These are phyloP conservation scores for Noccaea caerulescens DNA, from an alignment of 345 rosid genomes.

Conservation along the genomic window DNA sequence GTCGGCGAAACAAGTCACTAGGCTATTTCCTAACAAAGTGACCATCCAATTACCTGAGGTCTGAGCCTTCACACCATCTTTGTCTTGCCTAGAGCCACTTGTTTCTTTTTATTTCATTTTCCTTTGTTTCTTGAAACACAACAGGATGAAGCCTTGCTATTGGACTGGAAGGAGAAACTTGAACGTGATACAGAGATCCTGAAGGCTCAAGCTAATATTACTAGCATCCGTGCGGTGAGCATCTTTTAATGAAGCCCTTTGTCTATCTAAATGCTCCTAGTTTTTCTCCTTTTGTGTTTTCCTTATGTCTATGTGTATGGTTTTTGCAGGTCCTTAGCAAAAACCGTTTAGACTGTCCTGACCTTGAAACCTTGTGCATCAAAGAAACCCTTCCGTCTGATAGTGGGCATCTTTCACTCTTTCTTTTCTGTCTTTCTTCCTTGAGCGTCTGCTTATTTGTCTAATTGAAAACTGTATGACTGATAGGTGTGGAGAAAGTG, in stretches of 20 bases:
- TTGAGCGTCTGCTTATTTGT: slow-evolving; percentile 1
- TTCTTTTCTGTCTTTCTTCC: slow-evolving; percentile 20
- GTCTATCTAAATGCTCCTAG: slow-evolving; percentile 6
- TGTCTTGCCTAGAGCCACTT: slow-evolving; percentile 7
- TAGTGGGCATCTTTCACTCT: slow-evolving; percentile 51
- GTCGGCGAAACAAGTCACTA: slow-evolving; percentile 77
- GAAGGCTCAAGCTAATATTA: slow-evolving; percentile 75
- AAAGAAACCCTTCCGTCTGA: slow-evolving; percentile 80
- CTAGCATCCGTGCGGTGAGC: slow-evolving; percentile 74
- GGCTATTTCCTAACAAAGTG: slow-evolving; percentile 97
- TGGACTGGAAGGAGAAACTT: slow-evolving; percentile 92
- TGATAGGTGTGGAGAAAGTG: slow-evolving; percentile 83
- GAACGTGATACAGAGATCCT: slow-evolving; percentile 88
- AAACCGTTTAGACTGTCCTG: slow-evolving; percentile 72
- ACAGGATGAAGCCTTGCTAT: slow-evolving; percentile 85
- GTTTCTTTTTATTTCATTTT: slow-evolving; percentile 12
- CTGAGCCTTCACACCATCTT: neutral
- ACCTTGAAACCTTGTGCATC: slow-evolving; percentile 68
- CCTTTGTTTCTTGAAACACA: slow-evolving; percentile 33
- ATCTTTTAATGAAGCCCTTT: slow-evolving; percentile 9
- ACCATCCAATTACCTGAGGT: slow-evolving; percentile 93
- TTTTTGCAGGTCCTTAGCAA: slow-evolving; percentile 64
- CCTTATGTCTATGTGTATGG: slow-evolving; percentile 15
- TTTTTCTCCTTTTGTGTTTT: slow-evolving; percentile 20
- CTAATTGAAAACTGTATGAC: slow-evolving; percentile 19